Percentiles rank a stretch among this genome's conserved stretches.
Conservation (phyloP, 2,329 filamentous ascomycete species). For the Cladosporium sp. region DNA sequence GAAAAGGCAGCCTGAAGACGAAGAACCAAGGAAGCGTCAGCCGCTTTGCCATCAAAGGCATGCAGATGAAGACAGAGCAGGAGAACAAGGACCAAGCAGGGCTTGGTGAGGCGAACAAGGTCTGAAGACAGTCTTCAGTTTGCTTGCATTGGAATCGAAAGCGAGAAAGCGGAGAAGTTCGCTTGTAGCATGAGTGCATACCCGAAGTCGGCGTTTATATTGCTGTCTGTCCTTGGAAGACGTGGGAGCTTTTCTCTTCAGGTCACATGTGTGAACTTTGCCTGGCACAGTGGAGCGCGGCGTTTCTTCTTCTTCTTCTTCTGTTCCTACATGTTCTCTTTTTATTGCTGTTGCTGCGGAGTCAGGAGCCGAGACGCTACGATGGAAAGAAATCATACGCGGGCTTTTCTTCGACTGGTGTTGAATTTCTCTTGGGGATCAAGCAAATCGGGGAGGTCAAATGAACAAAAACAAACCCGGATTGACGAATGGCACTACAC, state of each 20-base stretch:
- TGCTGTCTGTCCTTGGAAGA: not conserved
- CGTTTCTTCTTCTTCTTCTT: slow-evolving; percentile 3
- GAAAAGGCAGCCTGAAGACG: slow-evolving; percentile 46
- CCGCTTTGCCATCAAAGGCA: slow-evolving; percentile 10
- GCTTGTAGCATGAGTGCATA: slow-evolving; percentile 9
- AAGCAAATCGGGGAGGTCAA: not conserved
- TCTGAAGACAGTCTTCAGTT: slow-evolving; percentile 21
- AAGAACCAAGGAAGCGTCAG: slow-evolving; percentile 45
- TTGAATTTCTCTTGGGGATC: not conserved
- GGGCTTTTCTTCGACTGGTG: not conserved
- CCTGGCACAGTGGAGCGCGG: not conserved
- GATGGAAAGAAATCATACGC: not conserved
- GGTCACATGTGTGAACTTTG: not conserved
- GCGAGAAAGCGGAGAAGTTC: not conserved
- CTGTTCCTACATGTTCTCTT: not conserved
- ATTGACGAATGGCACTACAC: not conserved
- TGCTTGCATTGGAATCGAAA: slow-evolving; percentile 21
- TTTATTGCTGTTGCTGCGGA: not conserved
- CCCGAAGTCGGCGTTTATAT: not conserved
- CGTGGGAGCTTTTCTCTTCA: not conserved
- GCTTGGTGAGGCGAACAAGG: slow-evolving; percentile 21
- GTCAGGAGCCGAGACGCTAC: not conserved
- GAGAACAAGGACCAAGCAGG: slow-evolving; percentile 24
- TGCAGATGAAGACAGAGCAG: slow-evolving; percentile 28
- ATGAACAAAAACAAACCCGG: not conserved